A percentile compares a stretch with the other conserved stretches of the same genome.
These are phyloP conservation scores for Bertia moriformis DNA, from an alignment of 2,329 filamentous ascomycete species.

Conservation along the genomic window DNA sequence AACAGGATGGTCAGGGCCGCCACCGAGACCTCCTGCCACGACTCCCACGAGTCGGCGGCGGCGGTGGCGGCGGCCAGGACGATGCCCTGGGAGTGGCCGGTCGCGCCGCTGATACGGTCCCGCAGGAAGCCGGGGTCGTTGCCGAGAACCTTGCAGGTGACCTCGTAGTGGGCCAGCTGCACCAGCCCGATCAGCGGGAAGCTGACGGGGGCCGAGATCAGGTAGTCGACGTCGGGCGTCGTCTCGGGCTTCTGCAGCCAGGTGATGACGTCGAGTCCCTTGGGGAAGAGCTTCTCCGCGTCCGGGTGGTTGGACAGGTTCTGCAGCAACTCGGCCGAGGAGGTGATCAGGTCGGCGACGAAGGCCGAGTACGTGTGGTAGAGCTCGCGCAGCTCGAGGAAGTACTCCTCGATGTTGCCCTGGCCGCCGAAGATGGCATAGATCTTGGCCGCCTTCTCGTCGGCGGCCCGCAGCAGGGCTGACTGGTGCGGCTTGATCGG, in stretches of 20 bases:
- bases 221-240: slow-evolving; percentile 85
- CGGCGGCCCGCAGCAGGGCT: slow-evolving; percentile 75
- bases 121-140: slow-evolving; percentile 78
- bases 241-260: slow-evolving; percentile 84
- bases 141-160: slow-evolving; percentile 83
- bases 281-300: slow-evolving; percentile 89
- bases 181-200: slow-evolving; percentile 91
- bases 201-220: slow-evolving; percentile 88
- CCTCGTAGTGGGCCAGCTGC: slow-evolving; percentile 87
- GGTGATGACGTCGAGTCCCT: slow-evolving; percentile 86
- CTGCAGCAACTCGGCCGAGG: slow-evolving; percentile 76
- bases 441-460: slow-evolving; percentile 68
- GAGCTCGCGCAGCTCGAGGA: slow-evolving; percentile 86
- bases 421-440: slow-evolving; percentile 95
- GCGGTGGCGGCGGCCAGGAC: slow-evolving; percentile 86
- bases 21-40: slow-evolving; percentile 66
- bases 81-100: slow-evolving; percentile 91
- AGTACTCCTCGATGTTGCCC: slow-evolving; percentile 98
- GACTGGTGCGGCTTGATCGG: slow-evolving; percentile 87
- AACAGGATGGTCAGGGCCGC: slow-evolving; percentile 85
- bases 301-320: slow-evolving; percentile 67
- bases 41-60: slow-evolving; percentile 83
- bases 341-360: slow-evolving; percentile 68
- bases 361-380: slow-evolving; percentile 85
- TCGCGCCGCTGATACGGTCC: slow-evolving; percentile 72